Conservation (phyloP, 257 asterid genomes). For the Lavandula angustifolia region DNA sequence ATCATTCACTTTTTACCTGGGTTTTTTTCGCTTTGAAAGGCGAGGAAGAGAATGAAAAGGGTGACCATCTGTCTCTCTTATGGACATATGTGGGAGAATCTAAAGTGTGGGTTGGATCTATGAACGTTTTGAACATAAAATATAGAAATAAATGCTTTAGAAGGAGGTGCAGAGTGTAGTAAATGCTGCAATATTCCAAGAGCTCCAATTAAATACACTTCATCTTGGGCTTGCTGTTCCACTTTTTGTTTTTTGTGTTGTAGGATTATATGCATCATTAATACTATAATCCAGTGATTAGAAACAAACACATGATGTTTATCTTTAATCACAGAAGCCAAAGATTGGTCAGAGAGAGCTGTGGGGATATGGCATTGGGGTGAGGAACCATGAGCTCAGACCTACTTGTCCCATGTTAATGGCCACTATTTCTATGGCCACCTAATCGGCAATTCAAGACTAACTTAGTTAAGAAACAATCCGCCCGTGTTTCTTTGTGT, state of each 20-base stretch:
- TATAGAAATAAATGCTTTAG: constrained; percentile 47
- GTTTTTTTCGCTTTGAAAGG: constrained; percentile 29
- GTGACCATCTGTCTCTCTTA: constrained; percentile 26
- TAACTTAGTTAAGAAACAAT: not conserved
- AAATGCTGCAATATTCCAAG: constrained; percentile 48
- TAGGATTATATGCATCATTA: constrained; percentile 36
- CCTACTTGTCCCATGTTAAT: constrained; percentile 35
- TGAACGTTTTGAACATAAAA: constrained; percentile 57
- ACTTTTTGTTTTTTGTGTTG: constrained; percentile 66
- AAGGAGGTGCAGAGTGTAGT: constrained; percentile 62
- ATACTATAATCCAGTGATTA: constrained; percentile 16
- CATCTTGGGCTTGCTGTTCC: constrained; percentile 52
- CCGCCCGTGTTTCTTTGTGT: constrained; percentile 19
- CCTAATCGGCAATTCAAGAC: too few species aligned
- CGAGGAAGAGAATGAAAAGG: constrained; percentile 32
- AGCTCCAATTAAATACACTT: constrained; percentile 42
- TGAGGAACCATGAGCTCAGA: constrained; percentile 34
- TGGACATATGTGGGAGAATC: constrained; percentile 60
- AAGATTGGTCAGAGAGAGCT: constrained; percentile 44
- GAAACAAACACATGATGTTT: constrained; percentile 21
- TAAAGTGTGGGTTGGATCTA: constrained; percentile 63
- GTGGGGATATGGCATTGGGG: constrained; percentile 48
- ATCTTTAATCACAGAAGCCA: constrained; percentile 38
- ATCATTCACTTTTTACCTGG: constrained; percentile 44
- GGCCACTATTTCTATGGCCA: constrained; percentile 33